phyloP scores from a whole-genome alignment of 2,329 filamentous ascomycete genomes.

The Fusarium bulbicola region DNA sequence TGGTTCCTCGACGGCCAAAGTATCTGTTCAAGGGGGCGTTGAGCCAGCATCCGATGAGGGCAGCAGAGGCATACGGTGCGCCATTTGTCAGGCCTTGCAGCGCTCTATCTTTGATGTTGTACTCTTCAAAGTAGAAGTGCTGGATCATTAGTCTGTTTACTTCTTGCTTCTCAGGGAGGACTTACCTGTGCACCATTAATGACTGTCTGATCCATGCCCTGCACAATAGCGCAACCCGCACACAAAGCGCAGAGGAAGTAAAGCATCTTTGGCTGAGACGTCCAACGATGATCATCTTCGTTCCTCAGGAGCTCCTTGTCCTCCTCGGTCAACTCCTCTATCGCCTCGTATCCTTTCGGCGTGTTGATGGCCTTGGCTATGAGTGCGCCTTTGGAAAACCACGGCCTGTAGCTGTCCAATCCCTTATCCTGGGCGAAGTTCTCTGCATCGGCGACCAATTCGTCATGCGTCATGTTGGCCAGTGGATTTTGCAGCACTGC shows the following conservation, averaged over 20 bases:
- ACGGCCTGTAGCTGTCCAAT: constrained; percentile 49
- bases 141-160: constrained; percentile 21
- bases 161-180: not conserved
- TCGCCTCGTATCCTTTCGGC: constrained; percentile 32
- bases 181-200: constrained; percentile 61
- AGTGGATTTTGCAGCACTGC: constrained; percentile 36
- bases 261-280: constrained; percentile 53
- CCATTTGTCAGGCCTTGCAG: constrained; percentile 63
- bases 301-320: constrained; percentile 46
- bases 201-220: constrained; percentile 72
- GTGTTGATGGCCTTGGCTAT: constrained; percentile 43
- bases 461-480: constrained; percentile 22
- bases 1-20: constrained; percentile 70
- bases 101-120: constrained; percentile 45
- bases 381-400: constrained; percentile 49
- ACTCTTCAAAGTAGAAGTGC: constrained; percentile 47
- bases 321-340: constrained; percentile 42
- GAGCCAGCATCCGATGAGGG: constrained; percentile 51
- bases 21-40: constrained; percentile 60
- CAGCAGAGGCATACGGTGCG: constrained; percentile 63
- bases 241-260: constrained; percentile 43
- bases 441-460: constrained; percentile 32
- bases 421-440: constrained; percentile 29
- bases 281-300: constrained; percentile 67
- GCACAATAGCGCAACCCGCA: constrained; percentile 58